Evolutionary conservation across 2,329 filamentous ascomycete species (phyloP).

Genomic region (Tolypocladium ovalisporum): DNA sequence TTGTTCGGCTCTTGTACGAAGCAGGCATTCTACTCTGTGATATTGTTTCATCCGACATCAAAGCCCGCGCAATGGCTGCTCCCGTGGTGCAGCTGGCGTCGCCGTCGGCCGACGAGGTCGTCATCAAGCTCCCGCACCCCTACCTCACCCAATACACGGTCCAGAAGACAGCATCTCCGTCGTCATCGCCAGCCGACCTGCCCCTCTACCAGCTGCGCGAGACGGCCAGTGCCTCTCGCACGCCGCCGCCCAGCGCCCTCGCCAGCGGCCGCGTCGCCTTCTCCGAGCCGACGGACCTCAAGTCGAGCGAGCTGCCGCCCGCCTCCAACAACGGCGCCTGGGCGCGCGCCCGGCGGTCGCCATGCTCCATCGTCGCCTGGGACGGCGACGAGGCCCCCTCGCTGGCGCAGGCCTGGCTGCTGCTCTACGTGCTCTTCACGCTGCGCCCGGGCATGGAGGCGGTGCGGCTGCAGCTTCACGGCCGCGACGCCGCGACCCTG

Average conservation of each 20-base stretch:
- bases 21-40: not conserved
- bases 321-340: slow-evolving; percentile 44
- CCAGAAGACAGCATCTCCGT: slow-evolving; percentile 12
- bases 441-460: slow-evolving; percentile 35
- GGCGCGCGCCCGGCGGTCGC: slow-evolving; percentile 44
- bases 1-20: not conserved
- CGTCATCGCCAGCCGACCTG: slow-evolving; percentile 1
- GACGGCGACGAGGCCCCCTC: slow-evolving; percentile 27
- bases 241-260: slow-evolving; percentile 17
- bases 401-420: slow-evolving; percentile 40
- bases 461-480: slow-evolving; percentile 34
- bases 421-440: slow-evolving; percentile 41
- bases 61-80: slow-evolving; percentile 10
- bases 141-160: slow-evolving; percentile 35
- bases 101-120: slow-evolving; percentile 22
- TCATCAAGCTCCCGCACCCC: slow-evolving; percentile 38
- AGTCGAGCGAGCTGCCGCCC: slow-evolving; percentile 36
- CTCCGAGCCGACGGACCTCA: slow-evolving; percentile 33
- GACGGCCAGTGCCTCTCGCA: slow-evolving; percentile 14
- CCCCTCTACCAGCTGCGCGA: slow-evolving; percentile 24
- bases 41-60: rapidly evolving
- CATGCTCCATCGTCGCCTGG: slow-evolving; percentile 34
- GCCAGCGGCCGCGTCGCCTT: slow-evolving; percentile 28
- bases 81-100: slow-evolving; percentile 12
- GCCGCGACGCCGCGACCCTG: slow-evolving; percentile 22